Evolutionary conservation across 2,329 filamentous ascomycete genomes (phyloP), one percentile per base, ranked within the genome.

Genomic region (Penicillium sp.): DNA sequence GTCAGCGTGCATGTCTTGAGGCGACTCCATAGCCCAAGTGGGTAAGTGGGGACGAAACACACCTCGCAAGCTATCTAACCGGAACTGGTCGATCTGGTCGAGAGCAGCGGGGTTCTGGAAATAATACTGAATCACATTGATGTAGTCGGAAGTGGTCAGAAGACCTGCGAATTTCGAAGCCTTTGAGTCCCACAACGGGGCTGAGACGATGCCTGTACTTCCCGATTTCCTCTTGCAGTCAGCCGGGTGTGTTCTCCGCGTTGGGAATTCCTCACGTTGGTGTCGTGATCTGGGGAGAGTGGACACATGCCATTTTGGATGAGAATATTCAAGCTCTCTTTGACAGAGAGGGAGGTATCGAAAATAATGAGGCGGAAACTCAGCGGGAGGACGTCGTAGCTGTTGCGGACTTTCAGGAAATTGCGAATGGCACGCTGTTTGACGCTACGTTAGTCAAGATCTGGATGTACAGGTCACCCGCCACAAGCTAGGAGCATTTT

Each of bases 91-190:
- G 67, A 99, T 90, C 72, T 93, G 88, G 64, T 88, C 87, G 60
- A 98, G 85, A 57, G 93, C 90, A 65, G 96, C 91, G 2, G 93
- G 95, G 67, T 95, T 96, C 76, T 98, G 93, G 82, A 92, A 97
- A 81, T 99, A 98, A 78, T 99, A 99, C 75, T 98, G 93, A 42
- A 99, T 96, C 56, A 99, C 89, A 71, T 99, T 99, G 78, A 99
- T 96, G 75, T 95, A 99, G 78, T 99, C 95, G 60, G 92, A 96
- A 62, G 92, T 95, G 27, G 95, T 99, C 64, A 99, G 83, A 49
- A 99, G 85, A 39, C 95, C 95, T 42, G 93, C 95, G 76, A 98
- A 99, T 35, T 90, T 92, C 26, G 93, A 96, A 4, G 88, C 91
- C 64, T 90, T 89, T 26, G 93, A 97, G 76, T 99, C 93, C 95